Conservation (phyloP, 805 yeast genomes). For the Spathaspora arborariae region DNA sequence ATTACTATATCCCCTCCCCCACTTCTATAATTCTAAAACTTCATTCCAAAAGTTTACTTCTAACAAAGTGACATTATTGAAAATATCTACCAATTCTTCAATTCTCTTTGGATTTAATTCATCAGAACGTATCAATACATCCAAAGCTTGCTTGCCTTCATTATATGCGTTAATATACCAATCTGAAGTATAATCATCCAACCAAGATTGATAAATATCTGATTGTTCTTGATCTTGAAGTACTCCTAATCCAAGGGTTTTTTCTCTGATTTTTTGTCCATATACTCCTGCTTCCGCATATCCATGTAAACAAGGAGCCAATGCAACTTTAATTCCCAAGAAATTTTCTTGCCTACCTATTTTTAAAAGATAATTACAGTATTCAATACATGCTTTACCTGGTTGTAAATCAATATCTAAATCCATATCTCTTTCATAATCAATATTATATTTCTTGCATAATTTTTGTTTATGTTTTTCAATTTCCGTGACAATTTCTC, state of each 20-base stretch:
- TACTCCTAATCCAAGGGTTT: conserved; percentile 18
- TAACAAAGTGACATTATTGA: conserved; percentile 52
- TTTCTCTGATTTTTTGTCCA: conserved; percentile 21
- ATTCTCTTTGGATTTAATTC: conserved; percentile 42
- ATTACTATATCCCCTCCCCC: too few species aligned
- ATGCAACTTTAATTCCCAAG: conserved; percentile 61
- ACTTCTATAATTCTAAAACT: conserved; percentile 15
- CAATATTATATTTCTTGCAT: conserved; percentile 34
- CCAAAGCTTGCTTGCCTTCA: conserved; percentile 48
- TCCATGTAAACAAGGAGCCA: conserved; percentile 76
- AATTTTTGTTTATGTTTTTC: conserved; percentile 52
- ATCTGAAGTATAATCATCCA: conserved; percentile 55
- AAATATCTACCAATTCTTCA: conserved; percentile 52
- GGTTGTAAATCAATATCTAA: conserved; percentile 46
- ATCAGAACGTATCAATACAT: conserved; percentile 30
- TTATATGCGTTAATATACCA: conserved; percentile 53
- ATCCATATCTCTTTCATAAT: conserved; percentile 26
- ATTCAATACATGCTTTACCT: conserved; percentile 55
- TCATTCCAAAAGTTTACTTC: conserved; percentile 73
- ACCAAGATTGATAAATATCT: conserved; percentile 49
- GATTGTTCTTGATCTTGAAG: conserved; percentile 17
- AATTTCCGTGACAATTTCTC: conserved; percentile 53
- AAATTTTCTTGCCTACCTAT: conserved; percentile 54
- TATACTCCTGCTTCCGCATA: conserved; percentile 53
- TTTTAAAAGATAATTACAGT: conserved; percentile 56